Evolutionary conservation across 768 basidiomycete species (phyloP), one percentile per base, ranked within the genome.

Genomic region (Podaxis carcinomalis): DNA sequence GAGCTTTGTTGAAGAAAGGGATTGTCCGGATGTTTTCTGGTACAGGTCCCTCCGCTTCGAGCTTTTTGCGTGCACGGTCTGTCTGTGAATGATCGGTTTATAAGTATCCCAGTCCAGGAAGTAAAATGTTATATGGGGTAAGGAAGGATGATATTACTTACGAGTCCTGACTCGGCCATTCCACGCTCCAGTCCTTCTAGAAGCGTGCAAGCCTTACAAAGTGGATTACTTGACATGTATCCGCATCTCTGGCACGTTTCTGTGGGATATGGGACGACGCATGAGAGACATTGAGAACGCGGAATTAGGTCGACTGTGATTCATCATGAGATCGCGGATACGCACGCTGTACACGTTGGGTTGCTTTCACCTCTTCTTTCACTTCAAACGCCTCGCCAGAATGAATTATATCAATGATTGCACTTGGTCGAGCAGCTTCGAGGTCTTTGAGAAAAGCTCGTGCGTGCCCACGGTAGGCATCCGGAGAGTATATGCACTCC

Each of bases 401-500:
- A 72, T 97, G 93, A 28, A 98, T 97, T 62, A 98, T 96, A 71
- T 99, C 97, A 63, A 99, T 93, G 65, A 99, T 97, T 0, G 93
- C 93, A 68, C 90, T 93, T 0, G 97, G 95, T 11, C 97, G 83
- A 21, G 95, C 89, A 0, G 90, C 92, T 76, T 99, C 97, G 13
- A 98, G 80, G 64, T 97, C 93, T 73, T 99, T 99, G 40, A 99
- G 83, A 67, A 98, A 96, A 0, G 85, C 86, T 51, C 97, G 83
- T 1, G 97, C 95, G 70, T 98, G 95, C 0, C 97, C 97, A 6
- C 97, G 90, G 72, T 99, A 99, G 4, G 97, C 97, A 71, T 98
- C 97, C 7, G 97, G 96, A 3, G 95, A 95, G 73, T 99, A 99
- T 66, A 98, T 98, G 72, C 97, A 99, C 71, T 99, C 97, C 6